Evolutionary conservation across 768 basidiomycete species (phyloP).

Genomic region (Chalciporus piperatus): DNA sequence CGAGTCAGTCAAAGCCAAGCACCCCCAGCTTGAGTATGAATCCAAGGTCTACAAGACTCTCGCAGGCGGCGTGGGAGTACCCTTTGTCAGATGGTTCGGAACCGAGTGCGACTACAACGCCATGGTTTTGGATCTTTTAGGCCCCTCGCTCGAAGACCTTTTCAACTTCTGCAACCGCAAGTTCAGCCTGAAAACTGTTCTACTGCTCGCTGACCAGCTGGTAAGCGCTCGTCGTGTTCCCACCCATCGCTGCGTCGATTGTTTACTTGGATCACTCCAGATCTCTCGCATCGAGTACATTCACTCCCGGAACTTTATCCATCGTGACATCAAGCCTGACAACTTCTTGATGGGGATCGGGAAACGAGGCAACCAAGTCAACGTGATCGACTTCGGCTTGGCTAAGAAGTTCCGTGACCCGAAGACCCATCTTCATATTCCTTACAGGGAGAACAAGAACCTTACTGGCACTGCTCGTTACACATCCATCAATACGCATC

Average conservation of each 20-base stretch:
- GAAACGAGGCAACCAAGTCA: constrained; percentile 99
- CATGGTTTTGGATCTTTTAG: constrained; percentile 97
- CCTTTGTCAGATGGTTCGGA: constrained; percentile 94
- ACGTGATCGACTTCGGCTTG: constrained; percentile 96
- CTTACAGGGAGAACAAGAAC: constrained; percentile 99
- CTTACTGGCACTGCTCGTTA: constrained; percentile 98
- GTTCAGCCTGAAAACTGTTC: constrained; percentile 94
- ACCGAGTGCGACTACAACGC: constrained; percentile 99
- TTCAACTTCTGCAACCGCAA: constrained; percentile 98
- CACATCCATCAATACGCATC: constrained; percentile 98
- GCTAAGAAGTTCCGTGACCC: constrained; percentile 99
- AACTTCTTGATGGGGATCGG: constrained; percentile 99
- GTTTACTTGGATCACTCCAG: constrained; percentile 38
- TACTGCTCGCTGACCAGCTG: constrained; percentile 94
- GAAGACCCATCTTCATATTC: constrained; percentile 99
- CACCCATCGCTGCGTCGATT: constrained; percentile 44
- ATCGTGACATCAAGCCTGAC: constrained; percentile 98
- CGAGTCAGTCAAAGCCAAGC: constrained; percentile 99
- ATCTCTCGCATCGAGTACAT: constrained; percentile 99
- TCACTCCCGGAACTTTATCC: constrained; percentile 98
- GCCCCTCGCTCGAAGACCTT: constrained; percentile 85
- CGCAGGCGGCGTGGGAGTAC: constrained; percentile 97
- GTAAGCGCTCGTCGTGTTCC: constrained; percentile 42
- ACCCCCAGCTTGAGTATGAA: constrained; percentile 99
- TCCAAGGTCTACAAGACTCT: constrained; percentile 96